Evolutionary conservation across 1,284 basidiomycete species (phyloP).

Genomic region (Puccinia novopanici): DNA sequence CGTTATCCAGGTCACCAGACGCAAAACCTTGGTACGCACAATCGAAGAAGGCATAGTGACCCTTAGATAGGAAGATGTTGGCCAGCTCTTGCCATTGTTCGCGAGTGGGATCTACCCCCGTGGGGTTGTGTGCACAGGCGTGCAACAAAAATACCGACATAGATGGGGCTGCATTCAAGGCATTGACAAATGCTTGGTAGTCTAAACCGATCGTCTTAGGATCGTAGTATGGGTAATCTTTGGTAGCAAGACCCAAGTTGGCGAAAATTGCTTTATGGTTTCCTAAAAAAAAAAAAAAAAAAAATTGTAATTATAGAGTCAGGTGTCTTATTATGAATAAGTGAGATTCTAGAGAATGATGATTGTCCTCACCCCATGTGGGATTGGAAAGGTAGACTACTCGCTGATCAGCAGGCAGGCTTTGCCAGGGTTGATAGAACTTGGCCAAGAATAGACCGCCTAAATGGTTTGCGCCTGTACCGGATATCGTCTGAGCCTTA

Average conservation of each 20-base stretch:
- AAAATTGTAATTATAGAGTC: neutral
- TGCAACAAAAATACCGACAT: conserved; percentile 85
- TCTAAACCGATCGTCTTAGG: conserved; percentile 84
- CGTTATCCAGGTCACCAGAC: conserved; percentile 77
- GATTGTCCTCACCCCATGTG: conserved; percentile 75
- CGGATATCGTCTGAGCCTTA: conserved; percentile 87
- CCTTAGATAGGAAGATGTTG: conserved; percentile 71
- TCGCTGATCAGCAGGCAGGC: conserved; percentile 62
- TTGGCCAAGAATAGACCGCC: conserved; percentile 82
- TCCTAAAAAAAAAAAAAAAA: conserved; percentile 62
- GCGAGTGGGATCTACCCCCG: conserved; percentile 86
- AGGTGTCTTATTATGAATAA: neutral
- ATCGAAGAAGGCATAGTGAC: conserved; percentile 90
- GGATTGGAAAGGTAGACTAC: conserved; percentile 81
- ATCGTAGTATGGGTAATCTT: conserved; percentile 88
- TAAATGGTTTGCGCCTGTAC: conserved; percentile 92
- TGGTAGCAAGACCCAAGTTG: conserved; percentile 76
- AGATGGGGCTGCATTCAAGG: conserved; percentile 69
- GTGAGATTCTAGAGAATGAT: neutral
- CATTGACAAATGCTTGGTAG: conserved; percentile 71
- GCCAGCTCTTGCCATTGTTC: conserved; percentile 86
- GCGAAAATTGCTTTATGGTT: conserved; percentile 89
- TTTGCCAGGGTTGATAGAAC: conserved; percentile 74
- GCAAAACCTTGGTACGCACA: conserved; percentile 92
- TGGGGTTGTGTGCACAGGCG: conserved; percentile 93